Evolutionary conservation across 2,329 filamentous ascomycete species (phyloP).

Genomic region (Xylaria sp.): DNA sequence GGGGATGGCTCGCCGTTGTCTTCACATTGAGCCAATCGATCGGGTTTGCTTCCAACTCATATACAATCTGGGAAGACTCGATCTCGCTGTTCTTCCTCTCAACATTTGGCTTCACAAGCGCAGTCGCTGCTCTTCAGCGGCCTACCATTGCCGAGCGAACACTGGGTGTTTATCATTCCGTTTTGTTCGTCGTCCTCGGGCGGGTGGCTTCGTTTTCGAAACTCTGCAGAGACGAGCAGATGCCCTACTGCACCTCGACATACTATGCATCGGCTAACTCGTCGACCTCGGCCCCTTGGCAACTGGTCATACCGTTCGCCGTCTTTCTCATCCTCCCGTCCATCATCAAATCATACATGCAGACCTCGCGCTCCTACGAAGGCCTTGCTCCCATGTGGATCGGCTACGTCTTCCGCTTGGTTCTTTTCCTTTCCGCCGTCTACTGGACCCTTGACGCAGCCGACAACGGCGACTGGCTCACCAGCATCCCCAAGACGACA

Average conservation of each 20-base stretch:
- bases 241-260: slow-evolving; percentile 93
- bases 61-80: slow-evolving; percentile 97
- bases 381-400: slow-evolving; percentile 86
- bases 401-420: slow-evolving; percentile 74
- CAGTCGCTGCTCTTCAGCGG: slow-evolving; percentile 75
- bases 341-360: slow-evolving; percentile 78
- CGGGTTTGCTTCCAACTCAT: slow-evolving; percentile 96
- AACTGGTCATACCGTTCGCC: slow-evolving; percentile 78
- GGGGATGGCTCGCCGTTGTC: slow-evolving; percentile 83
- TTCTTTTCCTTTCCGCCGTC: slow-evolving; percentile 72
- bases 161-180: slow-evolving; percentile 80
- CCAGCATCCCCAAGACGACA: slow-evolving; percentile 56
- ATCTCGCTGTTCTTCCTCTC: slow-evolving; percentile 90
- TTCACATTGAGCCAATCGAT: slow-evolving; percentile 87
- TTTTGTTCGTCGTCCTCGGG: slow-evolving; percentile 78
- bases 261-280: slow-evolving; percentile 93
- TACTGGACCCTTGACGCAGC: slow-evolving; percentile 93
- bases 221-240: slow-evolving; percentile 95
- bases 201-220: slow-evolving; percentile 84
- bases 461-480: slow-evolving; percentile 82
- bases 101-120: slow-evolving; percentile 79
- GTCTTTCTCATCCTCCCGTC: slow-evolving; percentile 72
- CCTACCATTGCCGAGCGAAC: slow-evolving; percentile 68
- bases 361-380: slow-evolving; percentile 83
- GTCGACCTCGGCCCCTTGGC: slow-evolving; percentile 91